Evolutionary conservation across 2,329 filamentous ascomycete genomes (phyloP).

Genomic region (Trichoderma atroviride): DNA sequence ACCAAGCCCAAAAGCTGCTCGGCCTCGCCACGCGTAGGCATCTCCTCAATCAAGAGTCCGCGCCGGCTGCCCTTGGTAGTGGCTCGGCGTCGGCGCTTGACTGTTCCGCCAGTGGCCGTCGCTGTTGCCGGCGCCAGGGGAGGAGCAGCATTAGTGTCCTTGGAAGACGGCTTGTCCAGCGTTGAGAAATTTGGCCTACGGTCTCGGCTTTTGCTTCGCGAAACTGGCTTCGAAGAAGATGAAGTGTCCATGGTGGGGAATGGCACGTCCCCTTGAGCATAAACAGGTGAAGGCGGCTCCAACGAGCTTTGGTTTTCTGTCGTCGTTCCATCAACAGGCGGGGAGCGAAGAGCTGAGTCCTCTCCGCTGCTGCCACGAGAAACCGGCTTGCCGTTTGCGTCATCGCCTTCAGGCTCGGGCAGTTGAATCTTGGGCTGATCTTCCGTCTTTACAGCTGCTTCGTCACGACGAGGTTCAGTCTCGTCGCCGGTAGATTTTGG

Average conservation of each 20-base stretch:
- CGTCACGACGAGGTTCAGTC: conserved; percentile 47
- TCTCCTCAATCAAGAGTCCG: conserved; percentile 70
- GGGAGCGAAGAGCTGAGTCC: conserved; percentile 13
- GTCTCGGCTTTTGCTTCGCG: conserved; percentile 47
- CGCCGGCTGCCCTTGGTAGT: conserved; percentile 70
- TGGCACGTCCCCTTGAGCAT: conserved; percentile 47
- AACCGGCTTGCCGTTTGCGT: conserved; percentile 41
- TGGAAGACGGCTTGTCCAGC: conserved; percentile 51
- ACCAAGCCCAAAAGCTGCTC: conserved; percentile 80
- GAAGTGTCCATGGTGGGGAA: conserved; percentile 53
- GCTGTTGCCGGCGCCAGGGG: conserved; percentile 28
- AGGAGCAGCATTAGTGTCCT: conserved; percentile 37
- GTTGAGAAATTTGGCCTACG: conserved; percentile 61
- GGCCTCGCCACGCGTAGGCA: conserved; percentile 74
- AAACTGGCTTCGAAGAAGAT: conserved; percentile 38
- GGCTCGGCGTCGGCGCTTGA: conserved; percentile 66
- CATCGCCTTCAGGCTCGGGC: conserved; percentile 31
- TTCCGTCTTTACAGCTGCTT: conserved; percentile 40
- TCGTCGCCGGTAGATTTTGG: conserved; percentile 57
- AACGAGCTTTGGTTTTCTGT: conserved; percentile 32
- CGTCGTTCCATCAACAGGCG: conserved; percentile 33
- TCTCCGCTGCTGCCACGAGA: conserved; percentile 17
- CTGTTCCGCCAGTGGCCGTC: conserved; percentile 48
- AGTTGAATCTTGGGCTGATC: conserved; percentile 39
- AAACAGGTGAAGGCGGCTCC: conserved; percentile 43